These are phyloP conservation scores for Seiridium unicorne DNA, from an alignment of 2,329 filamentous ascomycete species.

Conservation along the genomic window DNA sequence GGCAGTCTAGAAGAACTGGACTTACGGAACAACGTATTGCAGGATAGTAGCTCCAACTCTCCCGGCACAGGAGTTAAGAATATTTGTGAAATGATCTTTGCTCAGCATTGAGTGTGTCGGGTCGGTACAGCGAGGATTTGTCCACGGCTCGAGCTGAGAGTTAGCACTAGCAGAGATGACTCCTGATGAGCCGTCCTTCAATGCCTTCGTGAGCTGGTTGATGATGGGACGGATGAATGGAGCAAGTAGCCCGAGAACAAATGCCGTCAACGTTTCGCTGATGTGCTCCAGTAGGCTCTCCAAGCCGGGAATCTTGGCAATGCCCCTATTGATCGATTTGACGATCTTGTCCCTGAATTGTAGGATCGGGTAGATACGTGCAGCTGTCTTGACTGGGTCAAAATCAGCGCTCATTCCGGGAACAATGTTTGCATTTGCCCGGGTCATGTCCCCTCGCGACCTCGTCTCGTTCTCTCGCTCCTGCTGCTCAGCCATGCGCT, in stretches of 20 bases:
- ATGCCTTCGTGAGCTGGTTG: slow-evolving; percentile 74
- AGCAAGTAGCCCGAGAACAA: slow-evolving; percentile 85
- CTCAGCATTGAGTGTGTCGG: slow-evolving; percentile 81
- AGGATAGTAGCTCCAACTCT: slow-evolving; percentile 72
- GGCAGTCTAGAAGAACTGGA: slow-evolving; percentile 12
- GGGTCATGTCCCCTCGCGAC: slow-evolving; percentile 28
- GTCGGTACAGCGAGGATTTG: slow-evolving; percentile 70
- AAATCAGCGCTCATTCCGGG: slow-evolving; percentile 75
- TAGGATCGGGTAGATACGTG: slow-evolving; percentile 91
- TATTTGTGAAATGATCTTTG: slow-evolving; percentile 81
- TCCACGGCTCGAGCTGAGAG: slow-evolving; percentile 79
- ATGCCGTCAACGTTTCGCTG: slow-evolving; percentile 86
- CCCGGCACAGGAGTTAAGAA: slow-evolving; percentile 76
- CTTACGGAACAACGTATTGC: slow-evolving; percentile 80
- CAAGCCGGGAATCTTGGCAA: slow-evolving; percentile 89
- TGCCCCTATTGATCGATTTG: slow-evolving; percentile 77
- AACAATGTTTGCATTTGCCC: slow-evolving; percentile 56
- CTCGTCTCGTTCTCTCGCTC: slow-evolving; percentile 36
- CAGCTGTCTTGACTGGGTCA: slow-evolving; percentile 73
- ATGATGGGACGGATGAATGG: slow-evolving; percentile 94
- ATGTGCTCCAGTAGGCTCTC: slow-evolving; percentile 92
- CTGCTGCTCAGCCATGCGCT: slow-evolving; percentile 63
- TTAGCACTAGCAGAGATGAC: slow-evolving; percentile 67
- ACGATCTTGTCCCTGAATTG: slow-evolving; percentile 94
- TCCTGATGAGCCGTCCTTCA: slow-evolving; percentile 82